Evolutionary conservation across 2,329 filamentous ascomycete genomes (phyloP).

Genomic region (Delphinella strobiligena): DNA sequence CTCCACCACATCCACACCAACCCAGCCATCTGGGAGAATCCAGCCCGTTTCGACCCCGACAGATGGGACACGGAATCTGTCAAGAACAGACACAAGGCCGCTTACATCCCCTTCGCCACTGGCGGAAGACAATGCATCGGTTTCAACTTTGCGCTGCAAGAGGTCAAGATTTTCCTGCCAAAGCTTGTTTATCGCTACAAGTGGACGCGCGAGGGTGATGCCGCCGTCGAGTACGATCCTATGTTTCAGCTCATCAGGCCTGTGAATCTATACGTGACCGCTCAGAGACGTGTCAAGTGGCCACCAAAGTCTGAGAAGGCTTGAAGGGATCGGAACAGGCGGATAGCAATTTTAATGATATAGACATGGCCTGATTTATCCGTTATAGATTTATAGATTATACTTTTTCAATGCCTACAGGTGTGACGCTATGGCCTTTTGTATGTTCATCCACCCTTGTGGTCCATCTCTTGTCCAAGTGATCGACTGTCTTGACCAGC

Average conservation of each 20-base stretch:
- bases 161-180: constrained; percentile 47
- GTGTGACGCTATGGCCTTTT: too few species aligned
- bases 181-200: constrained; percentile 49
- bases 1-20: constrained; percentile 38
- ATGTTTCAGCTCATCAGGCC: constrained; percentile 48
- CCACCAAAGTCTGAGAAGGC: constrained; percentile 23
- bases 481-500: too few species aligned
- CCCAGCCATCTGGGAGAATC: constrained; percentile 45
- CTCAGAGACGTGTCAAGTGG: constrained; percentile 38
- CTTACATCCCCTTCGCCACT: constrained; percentile 48
- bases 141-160: constrained; percentile 51
- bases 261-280: constrained; percentile 41
- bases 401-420: too few species aligned
- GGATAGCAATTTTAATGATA: too few species aligned
- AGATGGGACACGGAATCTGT: constrained; percentile 45
- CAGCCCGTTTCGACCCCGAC: constrained; percentile 45
- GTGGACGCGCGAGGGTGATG: constrained; percentile 40
- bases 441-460: too few species aligned
- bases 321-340: too few species aligned
- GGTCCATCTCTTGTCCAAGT: too few species aligned
- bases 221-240: constrained; percentile 45
- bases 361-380: too few species aligned
- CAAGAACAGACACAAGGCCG: constrained; percentile 38
- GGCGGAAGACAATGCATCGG: constrained; percentile 50
- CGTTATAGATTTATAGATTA: too few species aligned